phyloP scores from a whole-genome alignment of 1,284 basidiomycete genomes.

The Cutaneotrichosporon sp. region DNA sequence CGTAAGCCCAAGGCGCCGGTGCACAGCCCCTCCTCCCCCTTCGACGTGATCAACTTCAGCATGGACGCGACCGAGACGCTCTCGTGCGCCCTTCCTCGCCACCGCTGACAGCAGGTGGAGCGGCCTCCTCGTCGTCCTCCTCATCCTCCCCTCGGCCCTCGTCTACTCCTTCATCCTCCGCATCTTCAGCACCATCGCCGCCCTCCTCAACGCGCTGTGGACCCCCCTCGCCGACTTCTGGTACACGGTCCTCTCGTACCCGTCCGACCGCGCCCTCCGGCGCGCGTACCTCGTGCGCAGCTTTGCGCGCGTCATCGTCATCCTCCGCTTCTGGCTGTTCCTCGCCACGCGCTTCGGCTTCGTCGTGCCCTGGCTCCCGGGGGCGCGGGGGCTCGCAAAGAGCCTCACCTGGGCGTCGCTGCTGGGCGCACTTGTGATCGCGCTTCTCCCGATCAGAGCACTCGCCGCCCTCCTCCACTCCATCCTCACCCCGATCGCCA shows the following conservation, averaged over 20 bases:
- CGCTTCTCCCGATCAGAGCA: neutral
- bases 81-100: neutral
- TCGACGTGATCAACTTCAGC: neutral
- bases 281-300: neutral
- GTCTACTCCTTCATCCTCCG: neutral
- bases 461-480: neutral
- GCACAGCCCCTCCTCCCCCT: neutral
- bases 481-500: neutral
- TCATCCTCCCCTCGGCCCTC: neutral
- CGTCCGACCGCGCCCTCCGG: neutral
- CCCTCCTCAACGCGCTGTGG: neutral
- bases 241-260: neutral
- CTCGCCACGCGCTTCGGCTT: neutral
- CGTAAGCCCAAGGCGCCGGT: neutral
- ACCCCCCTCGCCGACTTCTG: neutral
- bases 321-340: neutral
- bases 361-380: neutral
- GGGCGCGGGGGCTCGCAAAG: neutral
- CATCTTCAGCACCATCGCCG: neutral
- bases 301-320: neutral
- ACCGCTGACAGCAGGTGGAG: neutral
- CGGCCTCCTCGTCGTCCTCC: neutral
- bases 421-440: neutral
- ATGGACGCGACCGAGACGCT: neutral
- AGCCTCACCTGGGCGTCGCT: neutral